phyloP scores from a whole-genome alignment of 371 early-diverging fungal genomes.

The Apophysomyces trapeziformis region DNA sequence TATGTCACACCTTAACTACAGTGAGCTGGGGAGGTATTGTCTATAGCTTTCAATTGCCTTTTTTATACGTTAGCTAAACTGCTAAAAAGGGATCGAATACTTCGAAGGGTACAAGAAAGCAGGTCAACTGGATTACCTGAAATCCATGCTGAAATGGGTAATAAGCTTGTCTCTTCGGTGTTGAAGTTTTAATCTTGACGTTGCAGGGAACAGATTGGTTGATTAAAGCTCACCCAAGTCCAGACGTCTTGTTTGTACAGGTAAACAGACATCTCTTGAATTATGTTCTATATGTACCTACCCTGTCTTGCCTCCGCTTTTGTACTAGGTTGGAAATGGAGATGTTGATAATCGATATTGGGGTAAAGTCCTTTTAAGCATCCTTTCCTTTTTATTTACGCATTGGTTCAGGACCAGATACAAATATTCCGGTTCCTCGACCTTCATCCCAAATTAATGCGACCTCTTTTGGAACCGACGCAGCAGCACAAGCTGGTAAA shows the following conservation, averaged over 20 bases:
- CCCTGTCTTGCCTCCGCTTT: not conserved
- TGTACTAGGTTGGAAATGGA: conserved; percentile 23
- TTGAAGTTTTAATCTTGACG: conserved; percentile 1
- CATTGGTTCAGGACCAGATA: conserved; percentile 23
- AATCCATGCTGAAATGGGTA: conserved; percentile 5
- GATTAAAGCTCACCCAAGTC: conserved; percentile 38
- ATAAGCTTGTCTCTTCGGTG: not conserved
- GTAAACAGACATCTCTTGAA: not conserved
- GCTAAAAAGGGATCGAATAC: not conserved
- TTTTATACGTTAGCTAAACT: not conserved
- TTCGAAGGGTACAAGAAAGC: not conserved
- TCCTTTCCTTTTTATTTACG: not conserved
- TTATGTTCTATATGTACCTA: not conserved
- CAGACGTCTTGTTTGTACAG: conserved; percentile 25
- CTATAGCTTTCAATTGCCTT: not conserved
- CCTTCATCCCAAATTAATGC: conserved; percentile 45
- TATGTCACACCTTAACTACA: not conserved
- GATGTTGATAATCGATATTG: conserved; percentile 24
- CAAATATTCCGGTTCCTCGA: conserved; percentile 45
- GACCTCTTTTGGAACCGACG: conserved; percentile 55
- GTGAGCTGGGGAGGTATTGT: conserved; percentile 4
- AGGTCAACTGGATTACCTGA: not conserved
- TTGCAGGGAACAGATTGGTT: conserved; percentile 8
- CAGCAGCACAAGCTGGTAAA: conserved; percentile 44
- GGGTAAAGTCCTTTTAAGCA: conserved; percentile 17